Percentiles rank a stretch among this genome's conserved stretches.
Conservation (phyloP, 2,329 filamentous ascomycete genomes). For the Colletotrichum orbiculare region DNA sequence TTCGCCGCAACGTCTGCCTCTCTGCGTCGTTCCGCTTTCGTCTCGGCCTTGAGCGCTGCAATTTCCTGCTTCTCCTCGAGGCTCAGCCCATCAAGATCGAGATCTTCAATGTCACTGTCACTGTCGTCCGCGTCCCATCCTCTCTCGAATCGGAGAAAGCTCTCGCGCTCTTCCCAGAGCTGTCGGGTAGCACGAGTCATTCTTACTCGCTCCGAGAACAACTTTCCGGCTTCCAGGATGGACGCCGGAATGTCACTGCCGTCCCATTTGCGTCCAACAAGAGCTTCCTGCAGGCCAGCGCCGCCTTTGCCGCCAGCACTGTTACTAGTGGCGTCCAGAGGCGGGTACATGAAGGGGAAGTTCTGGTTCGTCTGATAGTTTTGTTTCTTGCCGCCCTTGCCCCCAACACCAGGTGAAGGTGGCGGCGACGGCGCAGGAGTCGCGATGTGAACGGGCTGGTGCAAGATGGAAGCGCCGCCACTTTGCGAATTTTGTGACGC, state of each 20-base stretch:
- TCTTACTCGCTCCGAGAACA: conserved; percentile 90
- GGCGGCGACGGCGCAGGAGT: conserved; percentile 96
- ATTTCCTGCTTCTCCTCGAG: conserved; percentile 55
- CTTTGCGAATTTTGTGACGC: conserved; percentile 64
- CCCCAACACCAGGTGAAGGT: conserved; percentile 85
- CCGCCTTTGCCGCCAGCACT: conserved; percentile 89
- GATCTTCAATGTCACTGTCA: conserved; percentile 58
- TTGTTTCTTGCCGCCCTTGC: conserved; percentile 97
- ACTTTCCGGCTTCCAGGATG: conserved; percentile 91
- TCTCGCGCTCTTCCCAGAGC: conserved; percentile 92
- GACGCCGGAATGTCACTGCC: conserved; percentile 94
- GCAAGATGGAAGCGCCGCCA: conserved; percentile 82
- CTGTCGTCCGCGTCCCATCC: conserved; percentile 77
- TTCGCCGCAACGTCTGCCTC: conserved; percentile 37
- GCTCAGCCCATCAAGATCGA: conserved; percentile 58
- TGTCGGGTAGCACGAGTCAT: conserved; percentile 93
- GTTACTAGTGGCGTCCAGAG: conserved; percentile 88
- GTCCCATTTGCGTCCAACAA: conserved; percentile 89
- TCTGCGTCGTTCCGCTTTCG: conserved; percentile 44
- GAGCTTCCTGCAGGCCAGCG: conserved; percentile 80
- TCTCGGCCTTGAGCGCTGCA: conserved; percentile 55
- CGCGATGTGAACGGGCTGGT: conserved; percentile 98
- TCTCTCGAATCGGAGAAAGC: conserved; percentile 90
- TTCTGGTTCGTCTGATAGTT: conserved; percentile 99
- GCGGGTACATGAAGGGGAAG: conserved; percentile 97